phyloP scores from a whole-genome alignment of 768 basidiomycete species.

The Leccinum arenicola region DNA sequence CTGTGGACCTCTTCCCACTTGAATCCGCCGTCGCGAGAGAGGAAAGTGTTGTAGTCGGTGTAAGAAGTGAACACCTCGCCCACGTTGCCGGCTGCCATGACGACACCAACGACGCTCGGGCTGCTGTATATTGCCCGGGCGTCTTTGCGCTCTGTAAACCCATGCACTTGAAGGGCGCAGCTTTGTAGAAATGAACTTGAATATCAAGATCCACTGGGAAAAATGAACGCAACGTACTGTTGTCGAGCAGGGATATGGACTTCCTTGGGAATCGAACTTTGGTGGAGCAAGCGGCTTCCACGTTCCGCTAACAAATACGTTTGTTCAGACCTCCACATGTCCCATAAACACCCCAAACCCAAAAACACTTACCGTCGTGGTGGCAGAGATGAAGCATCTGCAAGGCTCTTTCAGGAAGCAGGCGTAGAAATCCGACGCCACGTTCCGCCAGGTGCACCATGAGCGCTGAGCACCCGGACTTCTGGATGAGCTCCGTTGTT shows the following conservation, averaged over 20 bases:
- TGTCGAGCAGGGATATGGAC: slow-evolving; percentile 62
- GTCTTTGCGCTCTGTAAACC: slow-evolving; percentile 91
- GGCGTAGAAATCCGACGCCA: slow-evolving; percentile 79
- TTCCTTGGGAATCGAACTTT: slow-evolving; percentile 67
- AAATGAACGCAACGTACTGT: slow-evolving; percentile 46
- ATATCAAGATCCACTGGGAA: background rate
- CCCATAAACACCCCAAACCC: background rate
- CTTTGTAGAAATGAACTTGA: slow-evolving; percentile 41
- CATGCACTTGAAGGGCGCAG: slow-evolving; percentile 91
- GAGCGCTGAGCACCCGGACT: slow-evolving; percentile 3
- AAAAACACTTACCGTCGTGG: slow-evolving; percentile 73
- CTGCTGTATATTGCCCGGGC: slow-evolving; percentile 91
- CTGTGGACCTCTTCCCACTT: slow-evolving; percentile 99
- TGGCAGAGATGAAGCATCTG: slow-evolving; percentile 79
- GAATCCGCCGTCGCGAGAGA: slow-evolving; percentile 94
- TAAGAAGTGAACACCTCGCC: slow-evolving; percentile 81
- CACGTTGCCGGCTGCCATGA: slow-evolving; percentile 97
- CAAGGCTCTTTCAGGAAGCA: slow-evolving; percentile 72
- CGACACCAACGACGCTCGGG: slow-evolving; percentile 87
- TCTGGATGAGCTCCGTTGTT: background rate
- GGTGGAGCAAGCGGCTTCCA: slow-evolving; percentile 89
- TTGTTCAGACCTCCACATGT: background rate
- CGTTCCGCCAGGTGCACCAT: slow-evolving; percentile 40
- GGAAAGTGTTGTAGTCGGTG: slow-evolving; percentile 89
- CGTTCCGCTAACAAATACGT: slow-evolving; percentile 54